These are phyloP conservation scores for Acanthamoeba triangularis DNA, from an alignment of 208 protist genomes.

Conservation along the genomic window DNA sequence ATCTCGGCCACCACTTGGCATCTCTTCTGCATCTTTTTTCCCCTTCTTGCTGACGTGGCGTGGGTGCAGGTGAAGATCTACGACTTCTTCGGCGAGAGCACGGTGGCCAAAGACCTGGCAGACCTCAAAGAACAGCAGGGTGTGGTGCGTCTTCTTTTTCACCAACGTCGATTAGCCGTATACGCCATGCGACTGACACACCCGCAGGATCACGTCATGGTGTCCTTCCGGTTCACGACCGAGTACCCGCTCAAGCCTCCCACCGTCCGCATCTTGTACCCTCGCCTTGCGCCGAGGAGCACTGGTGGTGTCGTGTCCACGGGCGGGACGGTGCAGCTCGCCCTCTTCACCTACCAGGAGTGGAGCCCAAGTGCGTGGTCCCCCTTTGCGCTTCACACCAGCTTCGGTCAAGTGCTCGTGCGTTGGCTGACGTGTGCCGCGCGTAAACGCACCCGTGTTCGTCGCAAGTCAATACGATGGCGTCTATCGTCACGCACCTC, in stretches of 20 bases:
- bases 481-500: not conserved
- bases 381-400: not conserved
- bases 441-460: not conserved
- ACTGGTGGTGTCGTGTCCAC: not conserved
- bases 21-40: no score
- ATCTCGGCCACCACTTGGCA: not conserved
- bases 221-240: slow-evolving; percentile 45
- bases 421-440: not conserved
- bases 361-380: slow-evolving; percentile 45
- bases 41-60: not conserved
- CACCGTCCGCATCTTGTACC: slow-evolving; percentile 19
- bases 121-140: not conserved
- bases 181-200: no score
- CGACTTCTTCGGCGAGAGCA: slow-evolving; percentile 2
- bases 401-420: not conserved
- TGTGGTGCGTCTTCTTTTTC: not conserved
- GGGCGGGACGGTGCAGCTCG: slow-evolving; percentile 28
- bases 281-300: not conserved
- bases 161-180: not conserved
- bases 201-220: slow-evolving; percentile 8
- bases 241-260: slow-evolving; percentile 46
- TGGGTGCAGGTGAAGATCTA: not conserved
- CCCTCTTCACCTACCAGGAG: slow-evolving; percentile 54
- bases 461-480: slow-evolving; percentile 33
- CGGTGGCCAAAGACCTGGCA: not conserved